Evolutionary conservation across 371 early-diverging fungal species (phyloP).

Genomic region (Cokeromyces recurvatus): DNA sequence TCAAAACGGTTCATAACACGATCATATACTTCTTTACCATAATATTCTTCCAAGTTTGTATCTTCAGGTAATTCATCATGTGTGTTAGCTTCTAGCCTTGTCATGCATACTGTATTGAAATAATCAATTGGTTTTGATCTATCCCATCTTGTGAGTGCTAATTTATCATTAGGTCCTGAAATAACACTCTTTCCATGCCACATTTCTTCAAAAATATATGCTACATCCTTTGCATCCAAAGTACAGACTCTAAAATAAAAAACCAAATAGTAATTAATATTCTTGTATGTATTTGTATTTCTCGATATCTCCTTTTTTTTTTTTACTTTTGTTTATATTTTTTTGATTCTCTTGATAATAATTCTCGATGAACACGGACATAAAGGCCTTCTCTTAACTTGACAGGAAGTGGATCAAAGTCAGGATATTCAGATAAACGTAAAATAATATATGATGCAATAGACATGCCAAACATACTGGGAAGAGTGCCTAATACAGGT

Average conservation of each 20-base stretch:
- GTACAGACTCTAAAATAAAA: conserved; percentile 40
- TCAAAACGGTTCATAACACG: conserved; percentile 7
- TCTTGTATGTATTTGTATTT: too few relatives aligned
- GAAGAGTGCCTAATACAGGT: conserved; percentile 87
- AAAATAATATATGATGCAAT: conserved; percentile 85
- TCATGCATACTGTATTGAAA: conserved; percentile 81
- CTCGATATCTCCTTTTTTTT: not conserved
- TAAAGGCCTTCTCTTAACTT: conserved; percentile 78
- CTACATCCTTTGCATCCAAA: conserved; percentile 70
- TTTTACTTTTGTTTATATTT: conserved; percentile 42
- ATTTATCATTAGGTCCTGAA: conserved; percentile 70
- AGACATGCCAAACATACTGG: conserved; percentile 91
- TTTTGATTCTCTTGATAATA: conserved; percentile 62
- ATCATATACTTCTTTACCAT: conserved; percentile 24
- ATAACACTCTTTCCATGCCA: conserved; percentile 81
- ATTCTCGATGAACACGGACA: conserved; percentile 65
- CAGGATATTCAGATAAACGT: conserved; percentile 70
- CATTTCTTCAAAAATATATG: conserved; percentile 84
- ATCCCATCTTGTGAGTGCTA: conserved; percentile 79
- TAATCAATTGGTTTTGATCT: conserved; percentile 55
- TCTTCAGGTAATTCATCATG: conserved; percentile 47
- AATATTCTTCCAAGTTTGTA: conserved; percentile 31
- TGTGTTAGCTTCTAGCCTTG: conserved; percentile 65
- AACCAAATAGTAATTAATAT: too few relatives aligned
- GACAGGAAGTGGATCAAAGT: conserved; percentile 74